Evolutionary conservation across 306 rosid genomes (phyloP).

Genomic region (Sophora flavescens): DNA sequence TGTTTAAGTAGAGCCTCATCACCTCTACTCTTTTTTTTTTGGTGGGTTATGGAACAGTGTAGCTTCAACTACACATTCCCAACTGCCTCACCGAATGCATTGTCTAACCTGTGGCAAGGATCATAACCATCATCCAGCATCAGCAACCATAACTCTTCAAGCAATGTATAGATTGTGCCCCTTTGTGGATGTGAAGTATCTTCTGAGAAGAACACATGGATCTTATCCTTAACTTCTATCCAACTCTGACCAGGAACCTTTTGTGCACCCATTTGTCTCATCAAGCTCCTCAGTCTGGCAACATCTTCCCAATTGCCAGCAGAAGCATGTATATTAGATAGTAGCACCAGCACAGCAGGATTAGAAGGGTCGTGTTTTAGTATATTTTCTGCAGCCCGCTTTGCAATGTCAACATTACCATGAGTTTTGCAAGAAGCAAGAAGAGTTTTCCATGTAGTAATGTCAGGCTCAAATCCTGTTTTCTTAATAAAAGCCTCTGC

Average conservation of each 20-base stretch:
- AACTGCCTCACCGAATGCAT: slow-evolving; percentile 37
- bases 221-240: slow-evolving; percentile 65
- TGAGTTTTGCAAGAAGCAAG: slow-evolving; percentile 73
- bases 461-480: slow-evolving; percentile 64
- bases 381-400: slow-evolving; percentile 72
- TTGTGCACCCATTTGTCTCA: slow-evolving; percentile 65
- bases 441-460: slow-evolving; percentile 77
- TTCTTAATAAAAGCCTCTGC: slow-evolving; percentile 68
- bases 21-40: neutral
- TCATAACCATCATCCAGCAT: slow-evolving; percentile 67
- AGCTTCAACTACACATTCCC: slow-evolving; percentile 1
- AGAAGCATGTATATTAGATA: slow-evolving; percentile 71
- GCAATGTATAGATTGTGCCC: slow-evolving; percentile 56
- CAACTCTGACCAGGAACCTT: slow-evolving; percentile 79
- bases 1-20: slow-evolving; percentile 2
- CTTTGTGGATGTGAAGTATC: slow-evolving; percentile 74
- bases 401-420: slow-evolving; percentile 71
- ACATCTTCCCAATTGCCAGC: slow-evolving; percentile 72
- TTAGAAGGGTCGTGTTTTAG: slow-evolving; percentile 68
- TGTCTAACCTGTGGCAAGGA: slow-evolving; percentile 48
- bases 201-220: slow-evolving; percentile 72
- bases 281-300: slow-evolving; percentile 62
- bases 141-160: slow-evolving; percentile 75
- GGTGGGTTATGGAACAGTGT: neutral
- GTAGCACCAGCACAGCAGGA: slow-evolving; percentile 75